These are phyloP conservation scores for Talaromyces sp. DNA, from an alignment of 2,329 filamentous ascomycete genomes.

Conservation along the genomic window DNA sequence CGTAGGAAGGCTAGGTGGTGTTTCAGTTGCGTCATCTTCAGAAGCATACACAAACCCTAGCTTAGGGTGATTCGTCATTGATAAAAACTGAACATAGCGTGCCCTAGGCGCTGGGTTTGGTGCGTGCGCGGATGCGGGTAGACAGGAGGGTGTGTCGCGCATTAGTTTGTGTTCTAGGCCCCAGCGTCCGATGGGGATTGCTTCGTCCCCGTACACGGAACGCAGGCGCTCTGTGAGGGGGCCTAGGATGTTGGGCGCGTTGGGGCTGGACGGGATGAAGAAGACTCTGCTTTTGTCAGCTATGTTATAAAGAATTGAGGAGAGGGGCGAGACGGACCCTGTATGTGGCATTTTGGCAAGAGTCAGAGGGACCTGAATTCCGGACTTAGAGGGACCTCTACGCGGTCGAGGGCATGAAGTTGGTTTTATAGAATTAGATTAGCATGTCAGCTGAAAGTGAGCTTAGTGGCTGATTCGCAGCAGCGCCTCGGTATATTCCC, in stretches of 20 bases:
- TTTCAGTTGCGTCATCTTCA: conserved; percentile 22
- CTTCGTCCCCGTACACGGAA: conserved; percentile 36
- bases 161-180: conserved; percentile 44
- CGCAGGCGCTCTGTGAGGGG: conserved; percentile 41
- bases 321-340: background rate
- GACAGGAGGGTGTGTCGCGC: conserved; percentile 43
- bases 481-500: background rate
- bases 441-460: background rate
- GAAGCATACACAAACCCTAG: conserved; percentile 46
- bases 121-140: conserved; percentile 34
- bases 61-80: conserved; percentile 40
- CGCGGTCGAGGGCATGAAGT: background rate
- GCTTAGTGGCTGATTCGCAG: background rate
- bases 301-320: background rate
- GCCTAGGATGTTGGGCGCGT: conserved; percentile 37
- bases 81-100: conserved; percentile 45
- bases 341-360: conserved; percentile 3
- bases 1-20: conserved; percentile 1
- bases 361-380: background rate
- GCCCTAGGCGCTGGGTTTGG: conserved; percentile 32
- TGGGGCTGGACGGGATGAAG: conserved; percentile 44
- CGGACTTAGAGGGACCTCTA: background rate
- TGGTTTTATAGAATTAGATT: background rate
- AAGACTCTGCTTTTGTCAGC: conserved; percentile 34
- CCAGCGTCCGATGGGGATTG: conserved; percentile 40